Evolutionary conservation across 2,329 filamentous ascomycete genomes (phyloP), one percentile per base, ranked within the genome.

Genomic region (Harringtonia aguacate): DNA sequence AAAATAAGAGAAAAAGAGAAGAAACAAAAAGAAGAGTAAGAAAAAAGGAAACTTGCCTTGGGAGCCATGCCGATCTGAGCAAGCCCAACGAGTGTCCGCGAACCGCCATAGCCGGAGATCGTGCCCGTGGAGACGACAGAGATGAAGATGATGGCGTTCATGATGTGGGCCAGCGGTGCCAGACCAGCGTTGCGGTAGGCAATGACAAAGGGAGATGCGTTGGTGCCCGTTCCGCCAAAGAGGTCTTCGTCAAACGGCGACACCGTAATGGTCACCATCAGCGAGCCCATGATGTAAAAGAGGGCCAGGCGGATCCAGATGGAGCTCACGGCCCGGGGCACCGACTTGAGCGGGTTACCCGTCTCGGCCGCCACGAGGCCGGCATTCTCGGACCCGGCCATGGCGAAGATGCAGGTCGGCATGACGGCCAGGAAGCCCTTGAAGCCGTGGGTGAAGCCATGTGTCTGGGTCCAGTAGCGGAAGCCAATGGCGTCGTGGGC

Each of bases 271-370:
- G 71, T 70, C 13, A 75, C 64, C 12, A 74, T 66, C 39, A 71
- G 61, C 8, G 75, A 62, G 33, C 69, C 69, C 3, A 75, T 58
- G 40, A 75, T 59, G 47, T 75, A 76, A 49, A 76, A 75, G 4
- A 47, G 35, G 1, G 46, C 43, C 8, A 49, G 43, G 14, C 48
- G 43, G 31, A 50, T 33, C 30, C 43, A 75, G 30, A 75, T 85
- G 57, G 92, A 86, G 65, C 90, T 92, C 54, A 90, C 80, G 4
- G 88, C 88, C 1, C 78, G 80, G 0, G 87, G 87, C 2, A 95
- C 72, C 0, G 81, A 77, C 56, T 85, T 80, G 44, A 77, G 72
- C 0, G 83, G 83, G 55, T 86, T 85, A 9, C 65, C 62, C 0
- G 82, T 77, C 60, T 87, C 83, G 12, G 82, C 82, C 1, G 82